A percentile compares a stretch with the other conserved stretches of the same genome.
phyloP scores from a whole-genome alignment of 805 yeast species.

The Myxozyma udenii region DNA sequence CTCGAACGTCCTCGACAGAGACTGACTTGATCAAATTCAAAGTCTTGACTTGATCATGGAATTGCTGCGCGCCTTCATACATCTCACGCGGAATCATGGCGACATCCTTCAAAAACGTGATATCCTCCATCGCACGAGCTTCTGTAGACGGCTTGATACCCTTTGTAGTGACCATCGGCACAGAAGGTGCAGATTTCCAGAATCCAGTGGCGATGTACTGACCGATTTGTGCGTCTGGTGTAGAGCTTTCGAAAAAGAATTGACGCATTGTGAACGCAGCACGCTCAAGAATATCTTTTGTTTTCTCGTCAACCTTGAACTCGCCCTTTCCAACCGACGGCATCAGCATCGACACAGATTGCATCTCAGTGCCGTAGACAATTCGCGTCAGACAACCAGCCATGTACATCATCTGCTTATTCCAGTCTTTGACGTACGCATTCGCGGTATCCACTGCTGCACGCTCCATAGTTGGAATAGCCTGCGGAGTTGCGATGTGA shows the following conservation, averaged over 20 bases:
- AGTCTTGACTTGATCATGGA: slow-evolving; percentile 33
- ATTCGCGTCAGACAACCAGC: slow-evolving; percentile 41
- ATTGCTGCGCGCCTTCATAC: slow-evolving; percentile 29
- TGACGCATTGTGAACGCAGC: slow-evolving; percentile 35
- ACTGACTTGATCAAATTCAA: slow-evolving; percentile 32
- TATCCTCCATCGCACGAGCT: slow-evolving; percentile 35
- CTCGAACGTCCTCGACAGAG: slow-evolving; percentile 32
- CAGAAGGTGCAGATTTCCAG: slow-evolving; percentile 36
- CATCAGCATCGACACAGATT: slow-evolving; percentile 3
- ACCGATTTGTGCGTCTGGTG: slow-evolving; percentile 41
- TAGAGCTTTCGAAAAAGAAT: slow-evolving; percentile 37
- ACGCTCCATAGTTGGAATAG: slow-evolving; percentile 46
- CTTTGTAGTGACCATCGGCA: slow-evolving; percentile 37
- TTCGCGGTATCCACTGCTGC: slow-evolving; percentile 45
- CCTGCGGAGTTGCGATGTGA: slow-evolving; percentile 41
- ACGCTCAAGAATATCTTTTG: slow-evolving; percentile 11
- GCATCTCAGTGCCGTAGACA: slow-evolving; percentile 40
- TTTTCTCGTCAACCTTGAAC: neutral
- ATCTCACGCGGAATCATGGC: slow-evolving; percentile 35
- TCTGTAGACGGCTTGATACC: slow-evolving; percentile 37
- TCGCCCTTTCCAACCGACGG: slow-evolving; percentile 1
- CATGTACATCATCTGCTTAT: slow-evolving; percentile 40
- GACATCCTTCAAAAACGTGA: slow-evolving; percentile 31
- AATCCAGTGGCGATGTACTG: slow-evolving; percentile 39
- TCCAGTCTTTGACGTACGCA: slow-evolving; percentile 43